These are phyloP conservation scores for Aureobasidium lini DNA, from an alignment of 2,329 filamentous ascomycete species.

Conservation along the genomic window DNA sequence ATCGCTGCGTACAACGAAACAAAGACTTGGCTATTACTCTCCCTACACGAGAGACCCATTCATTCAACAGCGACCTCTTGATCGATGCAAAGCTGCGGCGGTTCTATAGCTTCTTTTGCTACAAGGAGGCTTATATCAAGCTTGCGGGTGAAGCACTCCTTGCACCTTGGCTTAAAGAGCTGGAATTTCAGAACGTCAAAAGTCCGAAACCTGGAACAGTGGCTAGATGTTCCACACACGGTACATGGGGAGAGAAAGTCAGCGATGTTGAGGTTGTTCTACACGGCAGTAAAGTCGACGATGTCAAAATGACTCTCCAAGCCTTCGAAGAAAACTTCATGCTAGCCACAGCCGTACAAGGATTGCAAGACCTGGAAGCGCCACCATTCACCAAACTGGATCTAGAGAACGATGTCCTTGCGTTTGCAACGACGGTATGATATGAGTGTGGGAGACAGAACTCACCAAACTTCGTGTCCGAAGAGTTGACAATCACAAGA, in stretches of 20 bases:
- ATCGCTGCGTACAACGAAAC: constrained; percentile 34
- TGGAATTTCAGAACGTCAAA: constrained; percentile 60
- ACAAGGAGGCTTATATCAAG: constrained; percentile 77
- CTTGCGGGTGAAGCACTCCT: constrained; percentile 72
- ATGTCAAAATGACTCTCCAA: constrained; percentile 51
- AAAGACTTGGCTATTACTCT: constrained; percentile 33
- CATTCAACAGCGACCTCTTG: constrained; percentile 38
- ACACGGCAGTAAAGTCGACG: constrained; percentile 38
- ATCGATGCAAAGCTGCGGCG: constrained; percentile 56
- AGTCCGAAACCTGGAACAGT: constrained; percentile 43
- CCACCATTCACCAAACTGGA: constrained; percentile 27
- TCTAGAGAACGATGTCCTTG: constrained; percentile 24
- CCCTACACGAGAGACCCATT: constrained; percentile 27
- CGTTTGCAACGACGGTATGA: neutral
- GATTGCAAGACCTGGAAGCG: constrained; percentile 24
- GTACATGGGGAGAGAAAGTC: constrained; percentile 40
- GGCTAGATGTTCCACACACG: constrained; percentile 36
- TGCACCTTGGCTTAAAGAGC: constrained; percentile 61
- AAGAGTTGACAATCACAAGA: too few species aligned
- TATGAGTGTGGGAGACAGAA: too few species aligned
- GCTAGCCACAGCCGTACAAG: constrained; percentile 47
- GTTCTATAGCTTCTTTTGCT: constrained; percentile 73
- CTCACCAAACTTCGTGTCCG: too few species aligned
- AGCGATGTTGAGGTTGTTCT: constrained; percentile 45
- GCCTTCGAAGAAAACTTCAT: constrained; percentile 53